Conservation (phyloP, 495 filamentous ascomycete genomes). For the Trichoderma virens region DNA sequence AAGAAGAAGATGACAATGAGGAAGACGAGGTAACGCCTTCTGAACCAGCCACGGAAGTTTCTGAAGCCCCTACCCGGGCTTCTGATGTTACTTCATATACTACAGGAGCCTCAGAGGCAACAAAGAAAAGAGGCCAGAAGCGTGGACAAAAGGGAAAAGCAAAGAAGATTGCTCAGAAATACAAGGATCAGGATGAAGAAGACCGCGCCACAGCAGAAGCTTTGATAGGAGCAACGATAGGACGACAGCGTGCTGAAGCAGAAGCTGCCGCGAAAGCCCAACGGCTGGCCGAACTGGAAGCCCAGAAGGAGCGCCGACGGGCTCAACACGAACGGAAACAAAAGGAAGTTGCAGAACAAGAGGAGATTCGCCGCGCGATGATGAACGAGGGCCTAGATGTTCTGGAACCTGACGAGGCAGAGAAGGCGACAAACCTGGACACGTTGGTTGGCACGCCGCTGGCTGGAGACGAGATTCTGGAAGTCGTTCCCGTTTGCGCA, state of each 20-base stretch:
- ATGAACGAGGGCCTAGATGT: constrained; percentile 38
- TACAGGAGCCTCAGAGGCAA: constrained; percentile 18
- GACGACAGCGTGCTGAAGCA: constrained; percentile 42
- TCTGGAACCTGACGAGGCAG: constrained; percentile 44
- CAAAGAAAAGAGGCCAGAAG: constrained; percentile 39
- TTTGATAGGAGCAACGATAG: constrained; percentile 66
- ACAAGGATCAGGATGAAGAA: constrained; percentile 90
- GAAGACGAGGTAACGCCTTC: constrained; percentile 11
- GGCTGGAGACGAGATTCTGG: constrained; percentile 79
- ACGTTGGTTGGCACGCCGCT: constrained; percentile 68
- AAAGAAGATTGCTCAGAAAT: constrained; percentile 84
- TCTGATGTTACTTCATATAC: constrained; percentile 18
- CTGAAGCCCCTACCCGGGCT: constrained; percentile 7
- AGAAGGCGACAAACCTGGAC: constrained; percentile 60
- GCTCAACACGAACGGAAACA: constrained; percentile 71
- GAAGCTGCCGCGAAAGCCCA: constrained; percentile 44
- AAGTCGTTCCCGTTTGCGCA: constrained; percentile 82
- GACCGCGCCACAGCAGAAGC: constrained; percentile 76
- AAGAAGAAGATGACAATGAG: constrained; percentile 19
- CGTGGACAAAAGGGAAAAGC: constrained; percentile 79
- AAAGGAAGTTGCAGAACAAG: constrained; percentile 52
- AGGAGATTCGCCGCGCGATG: constrained; percentile 54
- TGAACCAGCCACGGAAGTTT: background rate
- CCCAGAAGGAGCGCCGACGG: constrained; percentile 60
- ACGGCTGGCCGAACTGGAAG: constrained; percentile 52